Base-by-base conservation (phyloP, 768 basidiomycete genomes). In the Macrolepiota fuliginosa region DNA sequence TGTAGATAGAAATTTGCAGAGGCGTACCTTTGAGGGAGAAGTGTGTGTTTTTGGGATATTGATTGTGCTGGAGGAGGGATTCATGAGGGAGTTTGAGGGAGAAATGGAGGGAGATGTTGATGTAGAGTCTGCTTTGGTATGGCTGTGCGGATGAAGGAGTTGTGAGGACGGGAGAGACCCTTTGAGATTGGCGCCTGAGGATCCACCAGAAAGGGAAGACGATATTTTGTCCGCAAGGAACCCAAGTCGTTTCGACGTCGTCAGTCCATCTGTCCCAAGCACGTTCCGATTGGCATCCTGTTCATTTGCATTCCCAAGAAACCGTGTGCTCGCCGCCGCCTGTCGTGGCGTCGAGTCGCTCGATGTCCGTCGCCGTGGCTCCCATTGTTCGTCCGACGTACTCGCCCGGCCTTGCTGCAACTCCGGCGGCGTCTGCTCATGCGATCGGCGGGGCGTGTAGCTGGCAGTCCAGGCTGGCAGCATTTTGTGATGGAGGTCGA, bases 321-420 rank as follows among this genome's bases (percentile, higher is more conserved):
- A 77, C 29, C 73, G 76, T 56, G 74, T 69, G 49, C 76, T 73
- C 50, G 79, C 76, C 32, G 76, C 68, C 46, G 78, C 77, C 65
- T 77, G 80, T 61, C 81, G 80, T 24, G 81, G 81, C 1, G 81
- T 81, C 25, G 79, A 78, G 68, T 84, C 83, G 66, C 71, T 78
- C 3, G 81, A 84, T 46, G 80, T 82, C 19, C 78, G 75, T 53
- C 76, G 66, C 46, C 72, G 72, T 2, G 70, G 68, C 68, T 77
- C 76, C 51, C 67, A 58, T 15, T 68, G 69, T 63, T 74, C 72
- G 64, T 75, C 75, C 11, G 75, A 71, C 49, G 75, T 75, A 40
- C 73, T 71, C 40, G 75, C 69, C 62, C 75, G 69, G 63, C 72
- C 74, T 13, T 67, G 61, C 54, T 71, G 72, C 22, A 63, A 39